Conservation (phyloP, 179 eudicot species). For the Actinidia arguta region DNA sequence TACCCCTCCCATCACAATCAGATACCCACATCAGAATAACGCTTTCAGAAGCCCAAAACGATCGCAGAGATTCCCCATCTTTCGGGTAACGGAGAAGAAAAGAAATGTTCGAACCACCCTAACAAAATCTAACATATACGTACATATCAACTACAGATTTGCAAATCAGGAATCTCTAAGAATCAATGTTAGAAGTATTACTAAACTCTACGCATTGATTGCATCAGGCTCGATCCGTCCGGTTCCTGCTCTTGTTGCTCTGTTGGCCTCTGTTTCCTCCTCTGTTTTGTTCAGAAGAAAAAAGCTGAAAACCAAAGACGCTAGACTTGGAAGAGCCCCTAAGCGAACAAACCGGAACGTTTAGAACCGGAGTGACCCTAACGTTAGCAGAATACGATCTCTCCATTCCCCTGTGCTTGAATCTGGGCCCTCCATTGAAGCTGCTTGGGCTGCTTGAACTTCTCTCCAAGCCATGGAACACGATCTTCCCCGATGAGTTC, state of each 20-base stretch:
- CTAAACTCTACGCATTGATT: background rate
- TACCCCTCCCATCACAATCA: background rate
- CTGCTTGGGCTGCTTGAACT: constrained; percentile 92
- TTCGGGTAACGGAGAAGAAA: background rate
- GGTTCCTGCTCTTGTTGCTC: constrained; percentile 17
- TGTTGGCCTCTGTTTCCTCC: constrained; percentile 29
- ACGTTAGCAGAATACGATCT: constrained; percentile 91
- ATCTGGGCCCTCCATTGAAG: constrained; percentile 73
- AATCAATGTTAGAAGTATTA: background rate
- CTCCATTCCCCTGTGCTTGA: constrained; percentile 71
- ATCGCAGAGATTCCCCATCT: constrained; percentile 10
- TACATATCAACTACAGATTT: background rate
- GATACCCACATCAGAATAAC: background rate
- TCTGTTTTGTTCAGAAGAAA: constrained; percentile 53
- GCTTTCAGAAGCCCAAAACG: background rate
- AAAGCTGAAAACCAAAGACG: constrained; percentile 59
- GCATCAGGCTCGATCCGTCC: constrained; percentile 29
- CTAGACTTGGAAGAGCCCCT: constrained; percentile 65
- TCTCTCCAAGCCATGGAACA: constrained; percentile 77
- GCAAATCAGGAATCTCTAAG: background rate
- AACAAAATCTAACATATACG: background rate
- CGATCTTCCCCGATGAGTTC: constrained; percentile 85
- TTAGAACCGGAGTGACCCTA: constrained; percentile 83
- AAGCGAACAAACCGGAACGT: constrained; percentile 87
- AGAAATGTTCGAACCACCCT: background rate